Percentiles rank a stretch among this genome's conserved stretches.
These are phyloP conservation scores for Calonectria pteridis DNA, from an alignment of 2,329 filamentous ascomycete species.

Conservation along the genomic window DNA sequence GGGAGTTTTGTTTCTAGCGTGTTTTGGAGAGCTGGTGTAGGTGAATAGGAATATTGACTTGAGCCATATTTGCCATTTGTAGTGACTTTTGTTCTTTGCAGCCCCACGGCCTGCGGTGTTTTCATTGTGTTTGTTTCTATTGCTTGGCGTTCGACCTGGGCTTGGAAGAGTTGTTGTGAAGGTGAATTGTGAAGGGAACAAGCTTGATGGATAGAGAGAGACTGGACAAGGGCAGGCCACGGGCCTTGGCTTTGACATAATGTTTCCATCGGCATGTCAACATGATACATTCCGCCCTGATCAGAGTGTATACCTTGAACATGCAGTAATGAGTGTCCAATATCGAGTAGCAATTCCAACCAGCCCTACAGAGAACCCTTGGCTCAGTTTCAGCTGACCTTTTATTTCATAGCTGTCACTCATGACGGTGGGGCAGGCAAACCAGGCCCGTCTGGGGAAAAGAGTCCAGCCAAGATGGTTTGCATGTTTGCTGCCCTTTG, in stretches of 20 bases:
- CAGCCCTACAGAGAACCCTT: background rate
- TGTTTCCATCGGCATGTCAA: background rate
- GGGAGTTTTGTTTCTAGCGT: conserved; percentile 31
- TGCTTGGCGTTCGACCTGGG: background rate
- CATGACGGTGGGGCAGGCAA: background rate
- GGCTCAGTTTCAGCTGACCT: background rate
- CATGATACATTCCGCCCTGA: background rate
- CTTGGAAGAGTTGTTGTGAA: background rate
- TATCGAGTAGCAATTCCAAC: background rate
- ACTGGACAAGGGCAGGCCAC: background rate
- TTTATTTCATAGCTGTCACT: background rate
- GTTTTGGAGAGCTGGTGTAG: conserved; percentile 30
- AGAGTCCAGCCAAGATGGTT: background rate
- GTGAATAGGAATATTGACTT: conserved; percentile 38
- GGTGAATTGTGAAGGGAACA: background rate
- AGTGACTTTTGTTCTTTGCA: background rate
- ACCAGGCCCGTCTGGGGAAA: background rate
- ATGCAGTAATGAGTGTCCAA: background rate
- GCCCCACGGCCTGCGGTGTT: background rate
- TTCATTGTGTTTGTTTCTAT: background rate
- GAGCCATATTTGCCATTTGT: background rate
- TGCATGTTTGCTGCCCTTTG: background rate
- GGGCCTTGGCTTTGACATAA: background rate
- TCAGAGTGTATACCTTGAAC: background rate
- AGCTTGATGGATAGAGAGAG: background rate